A percentile compares a stretch with the other conserved stretches of the same genome.
phyloP scores from a whole-genome alignment of 148 eudicot species.

The Arctostaphylos glauca region DNA sequence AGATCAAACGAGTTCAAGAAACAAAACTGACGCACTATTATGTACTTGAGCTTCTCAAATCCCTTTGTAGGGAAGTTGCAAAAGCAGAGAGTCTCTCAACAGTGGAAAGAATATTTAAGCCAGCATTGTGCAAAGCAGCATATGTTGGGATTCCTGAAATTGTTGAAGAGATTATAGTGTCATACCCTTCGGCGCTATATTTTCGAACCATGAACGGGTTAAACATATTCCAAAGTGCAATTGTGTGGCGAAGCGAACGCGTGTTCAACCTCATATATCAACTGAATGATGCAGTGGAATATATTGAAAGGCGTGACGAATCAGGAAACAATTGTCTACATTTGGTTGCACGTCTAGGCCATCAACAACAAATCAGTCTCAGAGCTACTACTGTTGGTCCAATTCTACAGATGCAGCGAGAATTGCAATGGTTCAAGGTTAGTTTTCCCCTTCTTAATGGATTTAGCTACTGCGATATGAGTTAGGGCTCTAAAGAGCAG shows the following conservation, averaged over 20 bases:
- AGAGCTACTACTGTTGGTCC: neutral
- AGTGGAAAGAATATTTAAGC: neutral
- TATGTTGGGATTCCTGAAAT: neutral
- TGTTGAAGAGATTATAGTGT: neutral
- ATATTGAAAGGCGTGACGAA: neutral
- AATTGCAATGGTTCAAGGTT: slow-evolving; percentile 1
- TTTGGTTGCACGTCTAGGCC: neutral
- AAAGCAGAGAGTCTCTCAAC: neutral
- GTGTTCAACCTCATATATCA: neutral
- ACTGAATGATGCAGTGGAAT: neutral
- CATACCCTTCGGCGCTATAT: neutral
- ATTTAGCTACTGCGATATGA: too few species aligned
- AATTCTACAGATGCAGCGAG: neutral
- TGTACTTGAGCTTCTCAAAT: neutral
- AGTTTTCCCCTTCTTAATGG: neutral
- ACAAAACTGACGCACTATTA: neutral
- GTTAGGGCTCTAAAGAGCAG: too few species aligned
- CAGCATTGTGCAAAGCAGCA: neutral
- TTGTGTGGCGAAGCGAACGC: neutral
- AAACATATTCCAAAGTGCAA: neutral
- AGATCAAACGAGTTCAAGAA: neutral
- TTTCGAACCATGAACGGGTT: accelerated
- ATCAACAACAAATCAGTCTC: neutral
- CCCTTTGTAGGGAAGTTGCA: neutral
- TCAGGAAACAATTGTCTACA: neutral